Evolutionary conservation across 352 stramenopile genomes (phyloP).

Genomic region (Phytopythium chamaehyphon): DNA sequence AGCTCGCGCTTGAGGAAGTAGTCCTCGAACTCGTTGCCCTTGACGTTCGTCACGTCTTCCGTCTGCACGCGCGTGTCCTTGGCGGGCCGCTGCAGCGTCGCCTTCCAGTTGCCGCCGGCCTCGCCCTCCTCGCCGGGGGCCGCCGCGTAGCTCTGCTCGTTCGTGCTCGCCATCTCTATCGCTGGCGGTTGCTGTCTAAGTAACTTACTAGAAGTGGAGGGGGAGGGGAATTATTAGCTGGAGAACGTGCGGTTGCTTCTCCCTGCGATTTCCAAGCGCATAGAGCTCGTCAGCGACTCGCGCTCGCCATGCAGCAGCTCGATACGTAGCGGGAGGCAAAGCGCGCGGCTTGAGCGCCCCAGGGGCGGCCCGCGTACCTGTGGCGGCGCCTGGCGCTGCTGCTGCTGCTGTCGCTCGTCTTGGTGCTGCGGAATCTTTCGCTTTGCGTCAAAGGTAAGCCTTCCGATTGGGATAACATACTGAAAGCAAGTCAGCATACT

Average conservation of each 20-base stretch:
- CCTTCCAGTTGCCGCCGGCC: constrained; percentile 69
- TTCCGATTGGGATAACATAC: too few relatives aligned
- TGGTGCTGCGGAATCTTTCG: background rate
- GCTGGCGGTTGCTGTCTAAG: background rate
- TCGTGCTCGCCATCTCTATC: constrained; percentile 13
- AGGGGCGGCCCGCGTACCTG: constrained; percentile 6
- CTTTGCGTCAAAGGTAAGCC: background rate
- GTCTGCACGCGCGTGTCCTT: constrained; percentile 90
- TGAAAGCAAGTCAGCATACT: too few relatives aligned
- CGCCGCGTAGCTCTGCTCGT: constrained; percentile 10
- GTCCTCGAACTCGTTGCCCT: constrained; percentile 99
- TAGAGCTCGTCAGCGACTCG: too few relatives aligned
- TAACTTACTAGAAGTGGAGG: background rate
- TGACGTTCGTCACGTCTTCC: constrained; percentile 98
- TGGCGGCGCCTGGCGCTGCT: constrained; percentile 14
- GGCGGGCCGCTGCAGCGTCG: constrained; percentile 66
- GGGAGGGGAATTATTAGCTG: too few relatives aligned
- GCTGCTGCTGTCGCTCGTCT: background rate
- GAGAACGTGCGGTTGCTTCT: too few relatives aligned
- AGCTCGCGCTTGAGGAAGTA: constrained; percentile 99
- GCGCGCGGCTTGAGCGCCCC: background rate
- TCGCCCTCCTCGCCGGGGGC: constrained; percentile 1
- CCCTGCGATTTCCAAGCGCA: too few relatives aligned
- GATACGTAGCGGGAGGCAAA: background rate
- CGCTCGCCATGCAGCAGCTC: too few relatives aligned